Evolutionary conservation across 352 stramenopile species (phyloP).

Genomic region (Pythium rhizo-oryzae): DNA sequence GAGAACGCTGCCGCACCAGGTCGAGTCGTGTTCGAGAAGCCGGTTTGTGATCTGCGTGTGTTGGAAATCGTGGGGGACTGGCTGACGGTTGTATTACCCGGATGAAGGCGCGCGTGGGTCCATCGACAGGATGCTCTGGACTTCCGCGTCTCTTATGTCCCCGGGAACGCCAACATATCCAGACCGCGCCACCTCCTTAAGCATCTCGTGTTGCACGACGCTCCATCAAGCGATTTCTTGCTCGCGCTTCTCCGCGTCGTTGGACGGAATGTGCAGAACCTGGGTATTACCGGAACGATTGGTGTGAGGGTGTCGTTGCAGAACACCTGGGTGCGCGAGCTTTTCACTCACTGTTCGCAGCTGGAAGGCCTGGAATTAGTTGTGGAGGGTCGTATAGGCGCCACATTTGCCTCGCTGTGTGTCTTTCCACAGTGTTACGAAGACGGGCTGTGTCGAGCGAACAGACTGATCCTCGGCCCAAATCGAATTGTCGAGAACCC

Average conservation of each 20-base stretch:
- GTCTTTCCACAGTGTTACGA: neutral
- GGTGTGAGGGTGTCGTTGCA: no score
- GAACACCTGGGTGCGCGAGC: neutral
- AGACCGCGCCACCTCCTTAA: neutral
- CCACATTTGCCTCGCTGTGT: neutral
- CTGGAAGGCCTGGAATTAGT: neutral
- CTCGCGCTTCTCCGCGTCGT: neutral
- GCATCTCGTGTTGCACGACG: neutral
- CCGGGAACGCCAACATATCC: no score
- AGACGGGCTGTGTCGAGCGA: neutral
- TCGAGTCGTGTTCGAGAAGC: neutral
- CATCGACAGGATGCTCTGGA: neutral
- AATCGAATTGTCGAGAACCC: neutral
- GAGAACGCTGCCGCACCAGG: no score
- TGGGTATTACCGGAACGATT: no score
- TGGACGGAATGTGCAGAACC: neutral
- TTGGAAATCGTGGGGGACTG: neutral
- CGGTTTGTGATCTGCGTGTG: neutral
- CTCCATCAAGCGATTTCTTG: neutral
- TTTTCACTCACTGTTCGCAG: neutral
- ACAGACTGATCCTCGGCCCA: neutral
- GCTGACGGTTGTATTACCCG: neutral
- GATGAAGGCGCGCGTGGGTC: conserved; percentile 1
- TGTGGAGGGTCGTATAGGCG: neutral
- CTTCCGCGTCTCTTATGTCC: no score